Evolutionary conservation across 805 yeast genomes (phyloP).

Genomic region (Myxozyma melibiosi): DNA sequence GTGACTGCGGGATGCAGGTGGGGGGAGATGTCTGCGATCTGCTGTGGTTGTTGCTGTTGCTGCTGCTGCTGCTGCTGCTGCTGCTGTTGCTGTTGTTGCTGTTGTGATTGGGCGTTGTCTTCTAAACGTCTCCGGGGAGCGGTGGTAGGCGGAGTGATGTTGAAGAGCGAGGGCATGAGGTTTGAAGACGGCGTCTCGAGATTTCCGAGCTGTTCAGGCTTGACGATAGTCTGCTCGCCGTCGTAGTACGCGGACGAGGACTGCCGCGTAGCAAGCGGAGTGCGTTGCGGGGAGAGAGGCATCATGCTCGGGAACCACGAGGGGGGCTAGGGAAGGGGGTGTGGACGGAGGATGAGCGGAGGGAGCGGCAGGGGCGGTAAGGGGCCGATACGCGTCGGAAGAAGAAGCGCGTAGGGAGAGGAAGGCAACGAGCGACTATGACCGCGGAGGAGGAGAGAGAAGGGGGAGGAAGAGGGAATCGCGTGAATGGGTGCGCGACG

Average conservation of each 20-base stretch:
- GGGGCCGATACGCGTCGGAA: background rate
- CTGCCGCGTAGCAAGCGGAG: conserved; percentile 18
- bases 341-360: background rate
- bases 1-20: background rate
- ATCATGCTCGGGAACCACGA: background rate
- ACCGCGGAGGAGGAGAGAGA: background rate
- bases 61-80: too few relatives aligned
- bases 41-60: too few relatives aligned
- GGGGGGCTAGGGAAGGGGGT: background rate
- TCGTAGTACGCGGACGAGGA: background rate
- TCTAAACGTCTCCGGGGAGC: conserved; percentile 19
- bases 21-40: background rate
- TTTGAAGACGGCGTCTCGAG: conserved; percentile 10
- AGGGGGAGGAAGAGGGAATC: background rate
- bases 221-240: background rate
- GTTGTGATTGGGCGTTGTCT: too few relatives aligned
- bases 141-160: conserved; percentile 41
- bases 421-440: background rate
- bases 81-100: too few relatives aligned
- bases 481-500: background rate
- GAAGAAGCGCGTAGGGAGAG: background rate
- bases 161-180: conserved; percentile 44
- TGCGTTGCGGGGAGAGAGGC: conserved; percentile 19
- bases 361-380: background rate
- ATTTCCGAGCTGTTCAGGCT: background rate